Conservation (phyloP, 192 early-diverging fungal species). For the Diversispora epigaea region DNA sequence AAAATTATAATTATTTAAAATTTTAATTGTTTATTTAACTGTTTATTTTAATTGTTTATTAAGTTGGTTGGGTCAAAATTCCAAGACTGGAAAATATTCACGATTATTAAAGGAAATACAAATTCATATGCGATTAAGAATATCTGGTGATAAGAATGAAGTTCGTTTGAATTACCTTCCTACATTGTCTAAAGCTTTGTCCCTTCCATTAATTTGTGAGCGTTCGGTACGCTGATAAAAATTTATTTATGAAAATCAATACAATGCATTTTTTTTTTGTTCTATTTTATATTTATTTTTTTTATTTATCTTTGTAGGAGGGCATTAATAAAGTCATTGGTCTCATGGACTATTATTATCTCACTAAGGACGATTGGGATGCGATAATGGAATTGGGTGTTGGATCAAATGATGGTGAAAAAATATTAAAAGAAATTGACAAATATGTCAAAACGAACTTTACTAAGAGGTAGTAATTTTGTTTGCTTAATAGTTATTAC, state of each 20-base stretch:
- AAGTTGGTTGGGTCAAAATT: conserved; percentile 92
- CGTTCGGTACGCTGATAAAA: conserved; percentile 30
- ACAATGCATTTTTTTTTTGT: neutral
- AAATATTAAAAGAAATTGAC: conserved; percentile 49
- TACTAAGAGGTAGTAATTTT: conserved; percentile 64
- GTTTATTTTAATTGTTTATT: too few relatives aligned
- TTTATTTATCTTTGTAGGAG: too few relatives aligned
- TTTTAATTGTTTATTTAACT: too few relatives aligned
- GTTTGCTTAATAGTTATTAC: neutral
- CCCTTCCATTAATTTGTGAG: conserved; percentile 51
- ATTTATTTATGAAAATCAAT: neutral
- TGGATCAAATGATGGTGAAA: conserved; percentile 50
- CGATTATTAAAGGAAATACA: conserved; percentile 84
- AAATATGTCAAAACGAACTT: conserved; percentile 73
- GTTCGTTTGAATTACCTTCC: conserved; percentile 87
- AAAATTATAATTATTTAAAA: too few relatives aligned
- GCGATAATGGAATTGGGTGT: conserved; percentile 79
- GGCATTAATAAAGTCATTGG: conserved; percentile 74
- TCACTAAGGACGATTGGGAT: conserved; percentile 89
- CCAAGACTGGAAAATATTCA: conserved; percentile 68
- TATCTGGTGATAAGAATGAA: conserved; percentile 83
- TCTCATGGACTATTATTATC: conserved; percentile 89
- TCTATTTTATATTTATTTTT: conserved; percentile 32
- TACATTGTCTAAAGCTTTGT: conserved; percentile 54
- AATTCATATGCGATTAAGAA: conserved; percentile 77